Base-by-base conservation (phyloP, 305 asterid species). In the Fraxinus sp. region DNA sequence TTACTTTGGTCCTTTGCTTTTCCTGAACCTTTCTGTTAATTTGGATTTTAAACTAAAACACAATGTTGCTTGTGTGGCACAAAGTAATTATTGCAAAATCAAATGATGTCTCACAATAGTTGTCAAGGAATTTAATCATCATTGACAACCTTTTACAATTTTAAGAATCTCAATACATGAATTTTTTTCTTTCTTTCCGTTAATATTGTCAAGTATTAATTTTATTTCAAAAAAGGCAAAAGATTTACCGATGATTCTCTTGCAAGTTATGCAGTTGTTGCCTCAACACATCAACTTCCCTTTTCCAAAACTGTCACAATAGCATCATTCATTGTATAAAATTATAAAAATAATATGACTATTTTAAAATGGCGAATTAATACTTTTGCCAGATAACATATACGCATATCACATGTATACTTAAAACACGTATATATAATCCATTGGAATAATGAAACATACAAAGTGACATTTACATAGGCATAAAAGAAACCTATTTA, bases 231-330 rank as follows among this genome's bases (percentile, higher is more conserved):
- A 44, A 33, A 41, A 32, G 73, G 73, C 59, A 7, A 62, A 72
- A 78, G 52, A 72, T 26, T 79, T 89, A 93, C 97, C 95, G 82
- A 79, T 93, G 90, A 80, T 80, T 90, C 85, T 88, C 91, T 86
- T 90, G 95, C 90, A 93, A 87, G 85, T 82, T 88, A 78, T 91
- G 93, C 76, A 93, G 84, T 85, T 91, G 94, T 84, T 90, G 93
- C 84, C 89, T 85, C 85, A 91, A 82, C 88, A 83, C 81, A 79
- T 86, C 91, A 9, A 89, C 95, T 88, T 93, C 97, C 84, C 85
- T 86, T 84, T 91, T 92, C 97, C 97, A 93, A 83, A 90, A 88
- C 97, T 93, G 92, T 77, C 37, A 82, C 41, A 81, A 80, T 78
- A 83, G 44, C 81, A 80, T 20, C 37, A 79, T 71, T 78, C 55